These are phyloP conservation scores for Lactarius tabidus DNA, from an alignment of 768 basidiomycete species.

Conservation along the genomic window DNA sequence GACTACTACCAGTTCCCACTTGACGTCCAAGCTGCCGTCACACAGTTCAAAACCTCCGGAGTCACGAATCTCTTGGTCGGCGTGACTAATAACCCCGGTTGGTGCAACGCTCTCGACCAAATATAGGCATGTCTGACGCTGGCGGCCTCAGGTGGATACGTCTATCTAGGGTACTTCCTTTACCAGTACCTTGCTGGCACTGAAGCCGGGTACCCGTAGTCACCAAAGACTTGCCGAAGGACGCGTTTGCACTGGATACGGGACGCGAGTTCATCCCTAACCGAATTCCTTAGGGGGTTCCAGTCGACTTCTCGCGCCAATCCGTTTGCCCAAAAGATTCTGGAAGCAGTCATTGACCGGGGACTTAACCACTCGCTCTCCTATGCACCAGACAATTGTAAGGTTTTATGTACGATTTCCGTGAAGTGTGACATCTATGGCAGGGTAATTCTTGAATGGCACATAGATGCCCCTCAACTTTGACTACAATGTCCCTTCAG, in stretches of 20 bases:
- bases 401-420: constrained; percentile 16
- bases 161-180: constrained; percentile 59
- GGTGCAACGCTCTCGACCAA: constrained; percentile 16
- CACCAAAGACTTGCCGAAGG: too few species aligned
- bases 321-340: constrained; percentile 55
- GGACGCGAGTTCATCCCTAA: not conserved
- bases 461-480: constrained; percentile 27
- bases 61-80: constrained; percentile 53
- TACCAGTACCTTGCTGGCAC: constrained; percentile 53
- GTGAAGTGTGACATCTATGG: not conserved
- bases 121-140: not conserved
- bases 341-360: constrained; percentile 47
- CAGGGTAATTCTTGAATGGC: constrained; percentile 35
- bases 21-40: constrained; percentile 45
- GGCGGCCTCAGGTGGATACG: constrained; percentile 44
- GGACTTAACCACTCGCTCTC: constrained; percentile 35
- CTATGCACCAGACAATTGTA: constrained; percentile 53
- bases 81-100: constrained; percentile 59
- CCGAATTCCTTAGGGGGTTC: constrained; percentile 43
- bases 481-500: constrained; percentile 34
- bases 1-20: constrained; percentile 50
- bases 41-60: constrained; percentile 43
- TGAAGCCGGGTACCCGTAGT: constrained; percentile 48
- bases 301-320: constrained; percentile 52
- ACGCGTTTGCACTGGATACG: constrained; percentile 28